phyloP scores from a whole-genome alignment of 2,329 filamentous ascomycete species.

The Raffaelea albimanens region DNA sequence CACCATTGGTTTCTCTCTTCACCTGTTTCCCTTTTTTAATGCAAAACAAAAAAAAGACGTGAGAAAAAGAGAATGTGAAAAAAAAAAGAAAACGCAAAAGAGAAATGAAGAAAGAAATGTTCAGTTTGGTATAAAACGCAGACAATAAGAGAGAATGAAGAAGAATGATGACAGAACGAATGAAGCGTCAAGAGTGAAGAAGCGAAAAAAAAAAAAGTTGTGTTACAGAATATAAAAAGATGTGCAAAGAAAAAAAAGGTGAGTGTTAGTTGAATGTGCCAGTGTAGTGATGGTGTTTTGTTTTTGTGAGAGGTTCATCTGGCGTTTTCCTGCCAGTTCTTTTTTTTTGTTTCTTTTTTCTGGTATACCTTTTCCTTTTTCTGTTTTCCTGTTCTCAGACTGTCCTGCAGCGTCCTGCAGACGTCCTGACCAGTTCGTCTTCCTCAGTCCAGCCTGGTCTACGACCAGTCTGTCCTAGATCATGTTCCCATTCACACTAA shows the following conservation, averaged over 20 bases:
- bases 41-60: too few species aligned
- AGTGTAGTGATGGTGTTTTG: not conserved
- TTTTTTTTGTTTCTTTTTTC: not conserved
- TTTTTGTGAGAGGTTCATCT: not conserved
- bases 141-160: too few species aligned
- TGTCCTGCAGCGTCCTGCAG: too few species aligned
- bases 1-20: too few species aligned
- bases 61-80: constrained; percentile 3
- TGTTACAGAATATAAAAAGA: constrained; percentile 4
- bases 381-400: not conserved
- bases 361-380: not conserved
- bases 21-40: too few species aligned
- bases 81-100: constrained; percentile 11
- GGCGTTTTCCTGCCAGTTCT: not conserved
- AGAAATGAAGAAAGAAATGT: constrained; percentile 10
- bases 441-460: too few species aligned
- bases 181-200: constrained; percentile 9
- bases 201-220: constrained; percentile 14
- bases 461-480: too few species aligned
- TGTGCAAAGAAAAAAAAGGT: not conserved
- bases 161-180: too few species aligned
- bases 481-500: constrained; percentile 73
- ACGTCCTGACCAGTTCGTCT: too few species aligned
- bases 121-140: too few species aligned
- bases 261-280: too few species aligned